Base-by-base conservation (phyloP, 2,329 filamentous ascomycete species). In the Trichoderma lentiforme region DNA sequence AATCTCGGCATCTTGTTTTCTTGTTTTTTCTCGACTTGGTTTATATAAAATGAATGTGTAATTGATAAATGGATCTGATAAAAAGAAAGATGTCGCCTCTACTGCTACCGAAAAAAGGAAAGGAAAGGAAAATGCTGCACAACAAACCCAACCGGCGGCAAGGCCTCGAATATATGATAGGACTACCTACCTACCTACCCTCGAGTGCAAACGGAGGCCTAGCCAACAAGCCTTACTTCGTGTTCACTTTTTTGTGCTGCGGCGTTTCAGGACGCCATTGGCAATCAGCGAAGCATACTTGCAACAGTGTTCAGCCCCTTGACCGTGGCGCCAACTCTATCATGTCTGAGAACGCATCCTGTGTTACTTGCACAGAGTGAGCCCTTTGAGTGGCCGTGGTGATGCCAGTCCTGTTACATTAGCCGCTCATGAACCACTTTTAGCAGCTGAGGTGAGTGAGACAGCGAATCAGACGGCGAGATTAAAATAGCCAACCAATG, bases 371-470 rank as follows among this genome's bases (percentile, higher is more conserved):
- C 28, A 18, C 15, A 26, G 18, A 8, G 18, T 4, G 36, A 34
- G 21, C 5, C 12, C 28, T 7, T 53, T 62, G 60, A 68, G 56
- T 72, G 70, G 70, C 24, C 18, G 32, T 72, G 63, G 47, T 32
- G 15, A 39, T 56, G 32, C 34, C 28, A 15, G 14, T 39, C 26
- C 47, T 72, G 70, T 72, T 65, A 61, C 70, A 72, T 43, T 68
- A 72, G 70, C 70, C 70, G 70, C 70, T 43, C 28, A 43, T 15
- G 56, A 24, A 8, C 43, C 26, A 14, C 18, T 39, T 30, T 28
- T 8, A 26, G 43, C n/a, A 28, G 32, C 30, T 28, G 32, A 26
- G 32, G 24, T 6, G 36, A 15, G 30, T 53, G 32, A 60, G 69
- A 71, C 32, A 21, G 26, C n/a, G 51, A 64, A 39, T 56, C 61